A percentile compares a stretch with the other conserved stretches of the same genome.
Evolutionary conservation across 2,329 filamentous ascomycete genomes (phyloP).

Genomic region (Clarireedia sp.): DNA sequence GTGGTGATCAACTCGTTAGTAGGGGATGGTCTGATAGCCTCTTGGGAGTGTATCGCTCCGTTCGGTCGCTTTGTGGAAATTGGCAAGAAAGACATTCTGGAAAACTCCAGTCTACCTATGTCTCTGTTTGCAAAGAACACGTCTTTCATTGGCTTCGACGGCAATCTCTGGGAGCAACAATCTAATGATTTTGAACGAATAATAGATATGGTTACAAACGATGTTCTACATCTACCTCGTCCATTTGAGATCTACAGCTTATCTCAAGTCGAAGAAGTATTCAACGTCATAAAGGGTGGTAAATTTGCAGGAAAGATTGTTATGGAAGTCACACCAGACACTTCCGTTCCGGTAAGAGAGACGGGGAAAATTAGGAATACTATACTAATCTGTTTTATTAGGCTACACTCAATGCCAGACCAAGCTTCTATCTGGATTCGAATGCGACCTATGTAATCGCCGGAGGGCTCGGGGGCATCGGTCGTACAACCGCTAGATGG

Average conservation of each 20-base stretch:
- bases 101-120: not conserved
- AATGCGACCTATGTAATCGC: conserved; percentile 31
- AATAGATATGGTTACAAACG: not conserved
- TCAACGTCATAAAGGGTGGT: conserved; percentile 14
- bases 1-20: not conserved
- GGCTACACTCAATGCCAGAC: not conserved
- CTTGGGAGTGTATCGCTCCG: not conserved
- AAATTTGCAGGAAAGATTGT: conserved; percentile 14
- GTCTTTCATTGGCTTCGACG: not conserved
- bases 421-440: conserved; percentile 10
- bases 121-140: not conserved
- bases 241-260: conserved; percentile 7
- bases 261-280: conserved; percentile 12
- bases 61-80: not conserved
- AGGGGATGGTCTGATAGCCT: not conserved
- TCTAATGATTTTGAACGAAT: conserved; percentile 18
- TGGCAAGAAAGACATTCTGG: not conserved
- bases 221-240: not conserved
- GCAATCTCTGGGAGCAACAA: conserved; percentile 19
- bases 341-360: conserved; percentile 18
- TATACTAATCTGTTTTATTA: not conserved
- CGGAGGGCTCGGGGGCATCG: conserved; percentile 37
- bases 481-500: conserved; percentile 31
- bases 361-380: conserved; percentile 12
- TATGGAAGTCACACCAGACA: not conserved